phyloP scores from a whole-genome alignment of 805 yeast species.

The Kodamaea kaohsiungensis region DNA sequence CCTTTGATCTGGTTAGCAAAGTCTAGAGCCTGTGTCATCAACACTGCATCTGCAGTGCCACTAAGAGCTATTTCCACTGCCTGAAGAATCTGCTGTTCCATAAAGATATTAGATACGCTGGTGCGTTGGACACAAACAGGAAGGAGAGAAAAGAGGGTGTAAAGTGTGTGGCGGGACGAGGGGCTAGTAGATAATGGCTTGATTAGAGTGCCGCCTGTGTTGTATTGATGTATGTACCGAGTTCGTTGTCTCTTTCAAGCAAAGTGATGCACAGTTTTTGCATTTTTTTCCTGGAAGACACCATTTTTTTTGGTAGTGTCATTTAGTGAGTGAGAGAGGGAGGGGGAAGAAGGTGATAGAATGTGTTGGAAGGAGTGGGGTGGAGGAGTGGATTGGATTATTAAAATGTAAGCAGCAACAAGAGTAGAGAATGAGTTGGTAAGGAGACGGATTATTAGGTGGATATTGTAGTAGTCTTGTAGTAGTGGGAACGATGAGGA shows the following conservation, averaged over 20 bases:
- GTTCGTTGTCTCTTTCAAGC: neutral
- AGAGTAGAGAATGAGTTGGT: neutral
- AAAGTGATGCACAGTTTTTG: neutral
- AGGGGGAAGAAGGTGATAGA: neutral
- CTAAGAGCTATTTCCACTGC: constrained; percentile 84
- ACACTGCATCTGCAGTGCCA: constrained; percentile 59
- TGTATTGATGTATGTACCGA: neutral
- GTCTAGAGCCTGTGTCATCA: constrained; percentile 56
- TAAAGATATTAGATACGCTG: constrained; percentile 1
- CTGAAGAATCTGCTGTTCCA: constrained; percentile 72
- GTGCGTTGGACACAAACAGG: neutral
- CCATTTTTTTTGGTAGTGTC: neutral
- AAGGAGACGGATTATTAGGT: neutral
- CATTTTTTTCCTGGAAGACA: neutral
- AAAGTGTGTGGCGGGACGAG: neutral
- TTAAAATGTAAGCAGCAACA: neutral
- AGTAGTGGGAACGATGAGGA: neutral
- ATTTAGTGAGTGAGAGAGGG: neutral
- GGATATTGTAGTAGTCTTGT: neutral
- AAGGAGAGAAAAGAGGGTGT: neutral
- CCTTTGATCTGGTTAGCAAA: constrained; percentile 55
- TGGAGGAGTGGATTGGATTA: too few species aligned
- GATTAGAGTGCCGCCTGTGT: neutral
- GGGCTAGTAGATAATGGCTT: neutral
- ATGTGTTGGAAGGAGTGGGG: too few species aligned